These are phyloP conservation scores for Vaccinium myrtillus DNA, from an alignment of 148 eudicot genomes.

Conservation along the genomic window DNA sequence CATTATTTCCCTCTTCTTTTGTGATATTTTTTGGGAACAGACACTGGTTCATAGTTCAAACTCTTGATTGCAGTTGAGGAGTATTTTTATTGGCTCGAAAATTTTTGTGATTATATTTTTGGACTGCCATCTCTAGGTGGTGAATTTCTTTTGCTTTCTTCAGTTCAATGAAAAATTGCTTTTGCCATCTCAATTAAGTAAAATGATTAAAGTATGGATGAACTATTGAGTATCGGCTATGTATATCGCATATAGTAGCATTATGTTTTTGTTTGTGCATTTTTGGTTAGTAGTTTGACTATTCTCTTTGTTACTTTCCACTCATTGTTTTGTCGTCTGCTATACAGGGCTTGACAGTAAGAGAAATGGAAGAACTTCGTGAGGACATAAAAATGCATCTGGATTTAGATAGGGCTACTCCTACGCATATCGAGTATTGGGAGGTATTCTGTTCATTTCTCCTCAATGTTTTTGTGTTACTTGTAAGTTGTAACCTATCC, in stretches of 20 bases:
- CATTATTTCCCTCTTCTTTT: not conserved
- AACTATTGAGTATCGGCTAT: not conserved
- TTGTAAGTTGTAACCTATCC: not conserved
- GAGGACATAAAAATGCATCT: conserved; percentile 91
- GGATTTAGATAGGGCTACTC: conserved; percentile 78
- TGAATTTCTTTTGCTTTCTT: not conserved
- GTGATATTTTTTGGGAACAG: not conserved
- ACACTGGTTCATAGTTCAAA: not conserved
- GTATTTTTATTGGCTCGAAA: not conserved
- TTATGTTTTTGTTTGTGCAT: not conserved
- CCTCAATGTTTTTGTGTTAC: not conserved
- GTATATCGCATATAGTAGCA: not conserved
- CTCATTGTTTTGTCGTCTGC: not conserved
- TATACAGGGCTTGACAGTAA: conserved; percentile 79
- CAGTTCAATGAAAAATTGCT: not conserved
- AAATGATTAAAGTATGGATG: not conserved
- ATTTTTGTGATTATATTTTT: not conserved
- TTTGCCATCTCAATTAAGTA: conserved; percentile 1
- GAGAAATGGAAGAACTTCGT: conserved; percentile 90
- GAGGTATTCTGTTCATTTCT: conserved; percentile 39
- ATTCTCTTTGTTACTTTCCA: not conserved
- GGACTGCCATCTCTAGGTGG: not conserved
- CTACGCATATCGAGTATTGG: conserved; percentile 83
- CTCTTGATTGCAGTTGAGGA: not conserved
- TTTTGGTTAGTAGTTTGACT: not conserved